A percentile compares a stretch with the other conserved stretches of the same genome.
These are phyloP conservation scores for Pseudomonodictys pantanalensis DNA, from an alignment of 495 filamentous ascomycete species.

Conservation along the genomic window DNA sequence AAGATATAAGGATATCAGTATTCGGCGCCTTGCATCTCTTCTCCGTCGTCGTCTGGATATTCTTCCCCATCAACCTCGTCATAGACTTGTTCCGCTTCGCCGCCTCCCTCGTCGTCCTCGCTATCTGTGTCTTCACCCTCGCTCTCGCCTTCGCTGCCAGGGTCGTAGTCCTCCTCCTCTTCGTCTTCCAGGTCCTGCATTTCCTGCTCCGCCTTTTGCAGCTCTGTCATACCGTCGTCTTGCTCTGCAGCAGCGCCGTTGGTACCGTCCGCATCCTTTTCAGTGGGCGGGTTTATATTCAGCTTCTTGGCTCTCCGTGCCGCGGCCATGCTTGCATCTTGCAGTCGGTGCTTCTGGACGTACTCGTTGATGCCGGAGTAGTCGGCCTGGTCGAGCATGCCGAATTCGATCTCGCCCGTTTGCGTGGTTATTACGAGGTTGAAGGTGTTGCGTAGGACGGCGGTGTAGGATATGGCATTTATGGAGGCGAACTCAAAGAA, in stretches of 20 bases:
- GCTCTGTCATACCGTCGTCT: conserved; percentile 52
- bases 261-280: conserved; percentile 48
- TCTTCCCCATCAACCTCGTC: conserved; percentile 19
- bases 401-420: conserved; percentile 41
- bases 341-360: conserved; percentile 73
- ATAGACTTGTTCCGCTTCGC: conserved; percentile 51
- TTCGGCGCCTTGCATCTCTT: conserved; percentile 24
- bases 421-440: conserved; percentile 74
- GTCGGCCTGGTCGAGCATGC: conserved; percentile 47
- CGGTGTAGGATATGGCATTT: conserved; percentile 81
- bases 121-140: conserved; percentile 51
- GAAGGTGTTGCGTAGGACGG: conserved; percentile 87
- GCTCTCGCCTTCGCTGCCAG: conserved; percentile 54
- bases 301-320: conserved; percentile 76
- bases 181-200: conserved; percentile 71
- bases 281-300: conserved; percentile 62
- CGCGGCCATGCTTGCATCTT: conserved; percentile 91
- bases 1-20: background rate
- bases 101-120: conserved; percentile 52
- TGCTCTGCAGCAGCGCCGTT: conserved; percentile 39
- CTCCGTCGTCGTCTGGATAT: conserved; percentile 20
- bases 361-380: conserved; percentile 76
- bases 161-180: conserved; percentile 69
- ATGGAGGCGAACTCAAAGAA: conserved; percentile 81
- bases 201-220: conserved; percentile 67